Evolutionary conservation across 1,284 basidiomycete species (phyloP).

Genomic region (Heterobasidion parviporum): DNA sequence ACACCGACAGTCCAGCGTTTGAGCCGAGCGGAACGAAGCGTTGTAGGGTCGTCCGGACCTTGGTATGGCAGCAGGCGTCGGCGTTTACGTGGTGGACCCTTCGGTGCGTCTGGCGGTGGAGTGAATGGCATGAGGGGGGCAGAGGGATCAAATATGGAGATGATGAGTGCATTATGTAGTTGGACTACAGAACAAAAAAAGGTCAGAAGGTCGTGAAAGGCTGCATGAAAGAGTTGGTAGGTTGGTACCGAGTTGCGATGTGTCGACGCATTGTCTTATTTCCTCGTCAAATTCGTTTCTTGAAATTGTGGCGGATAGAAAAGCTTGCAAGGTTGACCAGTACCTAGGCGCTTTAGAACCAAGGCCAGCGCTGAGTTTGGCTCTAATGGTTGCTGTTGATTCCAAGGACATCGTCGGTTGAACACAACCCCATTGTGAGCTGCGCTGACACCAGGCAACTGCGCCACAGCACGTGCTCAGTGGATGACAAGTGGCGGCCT

Average conservation of each 20-base stretch:
- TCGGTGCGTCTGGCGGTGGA: slow-evolving; percentile 50
- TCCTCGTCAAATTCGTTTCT: slow-evolving; percentile 69
- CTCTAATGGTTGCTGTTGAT: slow-evolving; percentile 67
- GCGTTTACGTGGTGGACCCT: slow-evolving; percentile 65
- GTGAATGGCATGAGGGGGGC: slow-evolving; percentile 57
- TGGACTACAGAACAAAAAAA: slow-evolving; percentile 40
- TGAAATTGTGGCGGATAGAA: slow-evolving; percentile 60
- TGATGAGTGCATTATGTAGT: slow-evolving; percentile 73
- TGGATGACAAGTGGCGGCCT: not conserved
- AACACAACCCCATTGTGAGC: not conserved
- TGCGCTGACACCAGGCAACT: not conserved
- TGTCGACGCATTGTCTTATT: slow-evolving; percentile 55
- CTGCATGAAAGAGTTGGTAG: not conserved
- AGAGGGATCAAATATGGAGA: slow-evolving; percentile 73
- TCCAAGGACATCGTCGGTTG: slow-evolving; percentile 54
- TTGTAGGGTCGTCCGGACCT: slow-evolving; percentile 45
- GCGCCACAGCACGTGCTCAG: not conserved
- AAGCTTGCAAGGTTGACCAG: slow-evolving; percentile 55
- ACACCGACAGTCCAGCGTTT: slow-evolving; percentile 68
- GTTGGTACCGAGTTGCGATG: slow-evolving; percentile 44
- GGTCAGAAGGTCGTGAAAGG: not conserved
- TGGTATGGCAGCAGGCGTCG: slow-evolving; percentile 63
- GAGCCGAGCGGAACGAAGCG: slow-evolving; percentile 53
- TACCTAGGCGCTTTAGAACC: slow-evolving; percentile 54
- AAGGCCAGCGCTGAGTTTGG: slow-evolving; percentile 52